Evolutionary conservation across 2,329 filamentous ascomycete genomes (phyloP).

Genomic region (Beauveria pseudobassiana): DNA sequence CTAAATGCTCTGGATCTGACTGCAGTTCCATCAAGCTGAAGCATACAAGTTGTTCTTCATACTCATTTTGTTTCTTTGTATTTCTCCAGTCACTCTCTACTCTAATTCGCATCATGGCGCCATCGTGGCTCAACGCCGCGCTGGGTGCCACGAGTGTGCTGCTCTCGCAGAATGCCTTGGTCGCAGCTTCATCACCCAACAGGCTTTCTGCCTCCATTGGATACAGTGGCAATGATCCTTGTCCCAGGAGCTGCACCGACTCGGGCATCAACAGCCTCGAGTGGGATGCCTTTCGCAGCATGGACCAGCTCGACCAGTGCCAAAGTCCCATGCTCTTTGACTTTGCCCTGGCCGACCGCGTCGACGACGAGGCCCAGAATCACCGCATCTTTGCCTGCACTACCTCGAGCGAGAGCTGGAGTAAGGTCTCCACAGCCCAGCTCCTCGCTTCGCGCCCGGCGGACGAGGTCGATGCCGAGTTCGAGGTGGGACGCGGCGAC

Average conservation of each 20-base stretch:
- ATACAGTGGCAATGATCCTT: neutral
- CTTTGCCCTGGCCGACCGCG: neutral
- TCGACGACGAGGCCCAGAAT: neutral
- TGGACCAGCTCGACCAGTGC: conserved; percentile 5
- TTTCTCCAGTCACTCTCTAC: neutral
- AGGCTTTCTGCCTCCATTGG: neutral
- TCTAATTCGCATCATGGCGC: neutral
- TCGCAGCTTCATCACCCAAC: neutral
- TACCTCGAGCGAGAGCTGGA: neutral
- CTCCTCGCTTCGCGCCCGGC: neutral
- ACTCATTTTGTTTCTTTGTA: neutral
- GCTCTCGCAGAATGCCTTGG: neutral
- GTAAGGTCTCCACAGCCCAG: neutral
- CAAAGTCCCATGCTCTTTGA: neutral
- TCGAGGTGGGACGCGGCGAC: neutral
- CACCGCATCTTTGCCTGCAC: conserved; percentile 7
- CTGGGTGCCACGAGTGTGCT: neutral
- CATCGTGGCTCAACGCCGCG: neutral
- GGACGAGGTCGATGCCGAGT: neutral
- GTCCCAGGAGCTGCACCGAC: neutral
- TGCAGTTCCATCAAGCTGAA: neutral
- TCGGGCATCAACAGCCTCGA: neutral
- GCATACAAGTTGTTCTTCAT: neutral
- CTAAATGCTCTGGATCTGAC: neutral
- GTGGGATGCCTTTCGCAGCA: neutral